These are phyloP conservation scores for Protomyces arabidopsidicola DNA, from an alignment of 1,139 yeast genomes.

Conservation along the genomic window DNA sequence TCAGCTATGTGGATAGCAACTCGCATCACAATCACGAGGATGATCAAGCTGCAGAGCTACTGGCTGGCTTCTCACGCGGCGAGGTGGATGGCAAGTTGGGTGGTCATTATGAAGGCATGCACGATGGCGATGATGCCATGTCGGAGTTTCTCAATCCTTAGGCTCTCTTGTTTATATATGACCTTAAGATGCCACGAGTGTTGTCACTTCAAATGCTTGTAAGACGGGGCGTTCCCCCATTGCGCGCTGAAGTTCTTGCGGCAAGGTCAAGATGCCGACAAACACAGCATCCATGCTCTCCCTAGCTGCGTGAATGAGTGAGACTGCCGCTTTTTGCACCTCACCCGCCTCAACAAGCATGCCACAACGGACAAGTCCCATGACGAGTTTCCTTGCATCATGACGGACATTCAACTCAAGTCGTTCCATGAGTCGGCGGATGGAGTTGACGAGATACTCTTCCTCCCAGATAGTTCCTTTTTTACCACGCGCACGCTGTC, in stretches of 20 bases:
- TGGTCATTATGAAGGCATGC: neutral
- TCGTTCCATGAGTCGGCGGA: conserved; percentile 82
- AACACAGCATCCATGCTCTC: conserved; percentile 20
- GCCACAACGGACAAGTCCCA: conserved; percentile 66
- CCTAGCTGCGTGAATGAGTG: conserved; percentile 43
- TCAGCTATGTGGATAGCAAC: neutral
- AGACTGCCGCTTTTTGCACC: conserved; percentile 64
- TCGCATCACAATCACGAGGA: neutral
- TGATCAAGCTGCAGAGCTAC: neutral
- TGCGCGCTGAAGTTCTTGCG: conserved; percentile 13
- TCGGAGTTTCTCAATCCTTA: neutral
- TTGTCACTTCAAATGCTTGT: neutral
- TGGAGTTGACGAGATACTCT: conserved; percentile 82
- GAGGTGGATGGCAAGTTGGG: neutral
- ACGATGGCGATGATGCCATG: conserved; percentile 1
- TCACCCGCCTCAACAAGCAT: conserved; percentile 78
- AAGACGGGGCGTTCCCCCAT: conserved; percentile 14
- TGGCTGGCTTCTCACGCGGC: neutral
- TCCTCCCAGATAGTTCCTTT: conserved; percentile 97
- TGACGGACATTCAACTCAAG: conserved; percentile 59
- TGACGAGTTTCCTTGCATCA: conserved; percentile 70
- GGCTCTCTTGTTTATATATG: neutral
- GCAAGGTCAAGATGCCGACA: conserved; percentile 8
- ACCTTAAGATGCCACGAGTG: neutral
- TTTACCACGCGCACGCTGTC: conserved; percentile 93